Evolutionary conservation across 169 alveolate species (phyloP).

Genomic region (Plasmodium gallinaceum): DNA sequence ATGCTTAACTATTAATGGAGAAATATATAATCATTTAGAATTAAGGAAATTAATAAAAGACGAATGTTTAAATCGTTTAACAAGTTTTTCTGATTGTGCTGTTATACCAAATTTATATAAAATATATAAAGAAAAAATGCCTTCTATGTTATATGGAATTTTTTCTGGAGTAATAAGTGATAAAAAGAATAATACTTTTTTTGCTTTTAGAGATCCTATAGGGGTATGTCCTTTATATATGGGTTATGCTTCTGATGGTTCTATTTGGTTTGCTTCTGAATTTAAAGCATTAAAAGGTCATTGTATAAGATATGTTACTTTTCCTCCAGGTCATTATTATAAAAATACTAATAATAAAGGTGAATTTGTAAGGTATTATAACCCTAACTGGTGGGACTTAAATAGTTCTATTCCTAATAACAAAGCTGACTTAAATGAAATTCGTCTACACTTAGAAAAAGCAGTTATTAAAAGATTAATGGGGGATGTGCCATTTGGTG

Average conservation of each 20-base stretch:
- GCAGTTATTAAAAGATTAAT: conserved; percentile 78
- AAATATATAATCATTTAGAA: conserved; percentile 79
- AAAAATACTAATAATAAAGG: conserved; percentile 24
- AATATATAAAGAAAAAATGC: conserved; percentile 28
- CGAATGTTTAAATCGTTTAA: conserved; percentile 2
- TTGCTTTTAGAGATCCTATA: conserved; percentile 79
- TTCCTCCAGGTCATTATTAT: conserved; percentile 76
- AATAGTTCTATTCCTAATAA: conserved; percentile 41
- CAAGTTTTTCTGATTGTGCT: conserved; percentile 72
- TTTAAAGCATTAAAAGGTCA: conserved; percentile 58
- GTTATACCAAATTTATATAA: conserved; percentile 56
- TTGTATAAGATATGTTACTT: conserved; percentile 39
- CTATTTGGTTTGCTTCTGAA: conserved; percentile 78
- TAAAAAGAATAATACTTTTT: conserved; percentile 48
- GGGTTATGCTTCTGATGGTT: conserved; percentile 74
- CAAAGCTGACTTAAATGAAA: conserved; percentile 36
- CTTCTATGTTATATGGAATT: conserved; percentile 65
- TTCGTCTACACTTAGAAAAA: conserved; percentile 50
- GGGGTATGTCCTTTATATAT: conserved; percentile 77
- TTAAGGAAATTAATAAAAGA: conserved; percentile 39
- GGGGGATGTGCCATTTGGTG: conserved; percentile 92
- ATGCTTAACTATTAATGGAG: conserved; percentile 80
- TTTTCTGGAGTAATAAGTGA: conserved; percentile 76
- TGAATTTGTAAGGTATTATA: conserved; percentile 56
- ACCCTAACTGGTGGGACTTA: conserved; percentile 63